Conservation (phyloP, 2,329 filamentous ascomycete species). For the Claviceps maximensis region DNA sequence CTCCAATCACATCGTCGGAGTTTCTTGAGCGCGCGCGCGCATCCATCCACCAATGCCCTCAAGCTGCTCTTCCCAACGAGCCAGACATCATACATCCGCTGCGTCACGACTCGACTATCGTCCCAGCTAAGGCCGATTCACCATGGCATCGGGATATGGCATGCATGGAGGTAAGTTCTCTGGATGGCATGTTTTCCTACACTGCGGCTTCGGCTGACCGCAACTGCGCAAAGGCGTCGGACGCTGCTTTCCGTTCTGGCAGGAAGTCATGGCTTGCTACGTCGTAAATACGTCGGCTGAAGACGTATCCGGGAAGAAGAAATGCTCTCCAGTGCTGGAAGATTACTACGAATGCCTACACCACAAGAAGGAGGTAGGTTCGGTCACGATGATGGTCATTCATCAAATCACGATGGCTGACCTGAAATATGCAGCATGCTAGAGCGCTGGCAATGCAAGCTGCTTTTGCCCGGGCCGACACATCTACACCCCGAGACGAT, state of each 20-base stretch:
- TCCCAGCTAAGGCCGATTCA: conserved; percentile 12
- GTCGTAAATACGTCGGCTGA: conserved; percentile 80
- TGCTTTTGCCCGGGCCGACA: conserved; percentile 71
- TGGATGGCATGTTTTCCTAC: not conserved
- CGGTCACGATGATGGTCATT: not conserved
- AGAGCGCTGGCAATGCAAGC: conserved; percentile 67
- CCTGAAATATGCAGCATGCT: conserved; percentile 44
- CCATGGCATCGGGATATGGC: conserved; percentile 74
- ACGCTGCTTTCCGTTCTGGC: conserved; percentile 99
- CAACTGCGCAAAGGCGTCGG: conserved; percentile 35
- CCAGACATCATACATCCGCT: not conserved
- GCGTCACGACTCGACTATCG: not conserved
- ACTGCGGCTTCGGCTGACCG: conserved; percentile 10
- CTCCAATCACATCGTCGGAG: not conserved
- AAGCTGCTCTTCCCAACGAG: not conserved
- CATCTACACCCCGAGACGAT: conserved; percentile 63
- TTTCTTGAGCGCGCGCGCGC: not conserved
- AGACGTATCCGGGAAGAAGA: conserved; percentile 69
- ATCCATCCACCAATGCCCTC: not conserved
- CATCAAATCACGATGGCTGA: conserved; percentile 8
- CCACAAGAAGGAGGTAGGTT: conserved; percentile 90
- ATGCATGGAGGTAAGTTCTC: conserved; percentile 56
- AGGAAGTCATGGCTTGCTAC: conserved; percentile 97
- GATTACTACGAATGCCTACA: conserved; percentile 99
- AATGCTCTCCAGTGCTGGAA: conserved; percentile 74